phyloP scores from a whole-genome alignment of 371 early-diverging fungal species.

The Mortierella sp. region DNA sequence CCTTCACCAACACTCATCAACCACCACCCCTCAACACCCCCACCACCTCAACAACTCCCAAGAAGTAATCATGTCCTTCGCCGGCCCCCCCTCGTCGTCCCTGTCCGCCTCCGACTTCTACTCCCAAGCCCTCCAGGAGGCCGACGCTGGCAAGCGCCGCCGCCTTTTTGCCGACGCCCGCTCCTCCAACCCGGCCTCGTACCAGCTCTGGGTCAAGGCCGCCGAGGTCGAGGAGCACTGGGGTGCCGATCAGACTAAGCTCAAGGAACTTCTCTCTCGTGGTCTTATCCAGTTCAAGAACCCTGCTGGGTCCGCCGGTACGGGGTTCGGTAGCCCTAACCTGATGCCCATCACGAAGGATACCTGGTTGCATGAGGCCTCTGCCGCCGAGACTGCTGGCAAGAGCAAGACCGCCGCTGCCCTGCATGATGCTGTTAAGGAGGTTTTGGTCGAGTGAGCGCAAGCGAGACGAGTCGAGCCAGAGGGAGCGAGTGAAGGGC shows the following conservation, averaged over 20 bases:
- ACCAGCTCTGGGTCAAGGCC: conserved; percentile 41
- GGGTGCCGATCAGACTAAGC: conserved; percentile 33
- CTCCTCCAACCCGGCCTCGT: conserved; percentile 25
- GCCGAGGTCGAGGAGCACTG: conserved; percentile 42
- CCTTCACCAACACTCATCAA: not conserved
- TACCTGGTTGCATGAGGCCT: conserved; percentile 44
- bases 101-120: conserved; percentile 24
- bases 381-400: conserved; percentile 23
- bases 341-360: conserved; percentile 21
- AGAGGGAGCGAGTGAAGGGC: too few relatives aligned
- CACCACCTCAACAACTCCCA: not conserved
- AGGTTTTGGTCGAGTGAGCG: conserved; percentile 16
- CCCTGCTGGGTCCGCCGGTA: conserved; percentile 41
- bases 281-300: conserved; percentile 43
- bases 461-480: not conserved
- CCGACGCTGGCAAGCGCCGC: conserved; percentile 36
- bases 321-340: conserved; percentile 5
- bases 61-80: conserved; percentile 31
- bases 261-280: conserved; percentile 27
- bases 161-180: conserved; percentile 30
- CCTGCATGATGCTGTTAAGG: conserved; percentile 26
- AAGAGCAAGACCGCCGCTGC: conserved; percentile 52
- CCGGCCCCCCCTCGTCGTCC: conserved; percentile 28
- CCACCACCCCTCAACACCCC: not conserved
- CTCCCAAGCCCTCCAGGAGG: conserved; percentile 22